Evolutionary conservation across 176 grass and related monocot species (phyloP), one percentile per base, ranked within the genome.

Genomic region (Secale cereale): DNA sequence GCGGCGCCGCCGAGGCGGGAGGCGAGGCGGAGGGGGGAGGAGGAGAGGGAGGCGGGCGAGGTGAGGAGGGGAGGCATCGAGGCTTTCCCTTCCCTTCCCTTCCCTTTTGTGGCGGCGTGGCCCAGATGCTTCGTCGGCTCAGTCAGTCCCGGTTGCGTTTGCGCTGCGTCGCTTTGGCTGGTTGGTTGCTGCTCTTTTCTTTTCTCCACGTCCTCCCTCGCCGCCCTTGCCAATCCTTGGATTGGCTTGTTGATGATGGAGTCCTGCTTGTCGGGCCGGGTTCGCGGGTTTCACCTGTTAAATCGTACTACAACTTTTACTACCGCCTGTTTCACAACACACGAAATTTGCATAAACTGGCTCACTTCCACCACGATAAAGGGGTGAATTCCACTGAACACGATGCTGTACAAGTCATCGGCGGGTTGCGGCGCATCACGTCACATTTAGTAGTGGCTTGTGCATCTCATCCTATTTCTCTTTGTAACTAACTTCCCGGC

Each of bases 1-100:
- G 30, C 10, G 72, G 66, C 45, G 45, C n/a, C 62, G 70, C 60
- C 41, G 79, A 85, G 37, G 30, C 59, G 85, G 56, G 79, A 85
- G 76, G 37, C 28, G 83, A 76, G 28, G 76, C 80, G 83, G 76
- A 75, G 77, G 19, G 86, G 36, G 64, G 80, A 40, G 64, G 77
- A 46, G 82, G 87, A 26, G 74, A 78, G 59, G 84, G 81, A 81
- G 80, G 84, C 76, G 52, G 86, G 56, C 33, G 87, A 89, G 87
- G 82, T 41, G 68, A 89, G 86, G 72, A 92, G 67, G 71, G 81
- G 65, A 83, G 86, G 97, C 97, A 94, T 99, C 62, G 89, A 82
- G 39, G 80, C 54, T 78, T 89, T 74, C 43, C 82, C 22, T 46
- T 46, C 2, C 30, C 30, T 31, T 31, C 2, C 41, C 41, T 75